Evolutionary conservation across 306 rosid genomes (phyloP).

Genomic region (Cicer bijugum): DNA sequence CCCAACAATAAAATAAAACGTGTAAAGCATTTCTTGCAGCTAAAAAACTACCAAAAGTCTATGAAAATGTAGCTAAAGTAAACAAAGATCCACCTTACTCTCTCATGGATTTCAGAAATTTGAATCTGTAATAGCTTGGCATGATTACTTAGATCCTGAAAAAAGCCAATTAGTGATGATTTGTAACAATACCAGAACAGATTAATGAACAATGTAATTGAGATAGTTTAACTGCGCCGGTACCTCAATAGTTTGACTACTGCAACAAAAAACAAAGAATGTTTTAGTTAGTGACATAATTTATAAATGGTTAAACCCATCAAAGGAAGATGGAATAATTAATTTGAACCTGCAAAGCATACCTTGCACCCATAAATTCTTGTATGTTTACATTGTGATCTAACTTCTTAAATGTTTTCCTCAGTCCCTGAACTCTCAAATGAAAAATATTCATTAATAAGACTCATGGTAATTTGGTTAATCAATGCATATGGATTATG

Average conservation of each 20-base stretch:
- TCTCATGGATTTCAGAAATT: conserved; percentile 66
- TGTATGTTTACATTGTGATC: conserved; percentile 71
- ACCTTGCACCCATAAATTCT: conserved; percentile 76
- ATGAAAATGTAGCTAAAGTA: too few relatives aligned
- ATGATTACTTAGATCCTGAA: conserved; percentile 69
- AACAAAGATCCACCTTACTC: conserved; percentile 62
- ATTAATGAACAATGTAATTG: not conserved
- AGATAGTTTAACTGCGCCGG: not conserved
- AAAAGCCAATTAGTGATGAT: conserved; percentile 8
- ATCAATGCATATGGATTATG: too few relatives aligned
- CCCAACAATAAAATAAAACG: conserved; percentile 25
- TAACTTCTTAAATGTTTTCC: conserved; percentile 37
- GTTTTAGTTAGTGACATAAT: conserved; percentile 11
- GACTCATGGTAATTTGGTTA: not conserved
- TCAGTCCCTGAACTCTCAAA: conserved; percentile 47
- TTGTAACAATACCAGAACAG: not conserved
- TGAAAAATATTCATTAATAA: conserved; percentile 35
- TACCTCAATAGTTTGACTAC: conserved; percentile 81
- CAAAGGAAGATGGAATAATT: conserved; percentile 4
- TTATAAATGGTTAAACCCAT: conserved; percentile 4
- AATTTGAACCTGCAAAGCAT: not conserved
- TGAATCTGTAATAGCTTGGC: conserved; percentile 54
- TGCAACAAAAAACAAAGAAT: conserved; percentile 50
- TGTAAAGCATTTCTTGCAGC: too few relatives aligned
- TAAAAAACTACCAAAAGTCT: too few relatives aligned